Percentiles rank a stretch among this genome's conserved stretches.
Conservation (phyloP, 352 stramenopile species). For the Globisporangium alternatum region DNA sequence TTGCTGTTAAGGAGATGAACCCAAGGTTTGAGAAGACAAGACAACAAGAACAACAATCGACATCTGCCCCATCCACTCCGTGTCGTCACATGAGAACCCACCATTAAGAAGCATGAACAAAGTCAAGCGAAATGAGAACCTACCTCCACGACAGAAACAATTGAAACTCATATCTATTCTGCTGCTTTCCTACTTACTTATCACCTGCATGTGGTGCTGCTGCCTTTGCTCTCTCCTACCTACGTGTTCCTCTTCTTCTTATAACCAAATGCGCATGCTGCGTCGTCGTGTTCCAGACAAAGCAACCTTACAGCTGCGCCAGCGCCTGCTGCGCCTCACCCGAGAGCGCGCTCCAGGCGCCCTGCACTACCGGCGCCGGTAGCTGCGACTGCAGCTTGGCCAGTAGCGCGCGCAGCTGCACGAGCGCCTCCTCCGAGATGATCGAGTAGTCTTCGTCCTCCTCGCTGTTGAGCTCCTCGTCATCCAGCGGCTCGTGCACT, state of each 20-base stretch:
- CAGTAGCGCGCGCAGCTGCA: conserved; percentile 56
- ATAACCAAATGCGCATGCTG: not conserved
- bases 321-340: conserved; percentile 71
- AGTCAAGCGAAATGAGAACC: not conserved
- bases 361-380: conserved; percentile 55
- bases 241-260: conserved; percentile 4
- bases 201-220: not conserved
- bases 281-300: not conserved
- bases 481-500: conserved; percentile 64
- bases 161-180: conserved; percentile 11
- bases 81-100: not conserved
- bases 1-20: conserved; percentile 73
- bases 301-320: conserved; percentile 44
- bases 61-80: not conserved
- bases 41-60: not conserved
- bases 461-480: conserved; percentile 38
- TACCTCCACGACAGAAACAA: not conserved
- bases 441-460: conserved; percentile 72
- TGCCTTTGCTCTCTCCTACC: not conserved
- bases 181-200: conserved; percentile 2
- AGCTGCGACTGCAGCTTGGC: conserved; percentile 69
- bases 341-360: conserved; percentile 66
- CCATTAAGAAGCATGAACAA: not conserved
- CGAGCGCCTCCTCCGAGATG: conserved; percentile 59
- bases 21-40: not conserved